Percentiles rank a stretch among this genome's conserved stretches.
Evolutionary conservation across 179 eudicot species (phyloP).

Genomic region (Camellia oleifera): DNA sequence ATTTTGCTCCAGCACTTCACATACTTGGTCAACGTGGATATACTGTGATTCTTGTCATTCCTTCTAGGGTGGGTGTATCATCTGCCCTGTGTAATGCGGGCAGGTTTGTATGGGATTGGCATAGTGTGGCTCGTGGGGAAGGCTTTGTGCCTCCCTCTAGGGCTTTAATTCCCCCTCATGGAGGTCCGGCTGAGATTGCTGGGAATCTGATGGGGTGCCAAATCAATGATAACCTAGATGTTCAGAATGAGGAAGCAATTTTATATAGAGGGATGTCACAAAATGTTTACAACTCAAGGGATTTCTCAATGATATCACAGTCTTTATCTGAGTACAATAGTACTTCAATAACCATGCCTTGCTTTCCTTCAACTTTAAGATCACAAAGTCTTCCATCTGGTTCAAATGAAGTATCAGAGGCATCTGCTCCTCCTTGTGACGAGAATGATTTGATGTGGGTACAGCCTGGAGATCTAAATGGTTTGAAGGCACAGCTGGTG

Average conservation of each 20-base stretch:
- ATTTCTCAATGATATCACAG: constrained; percentile 45
- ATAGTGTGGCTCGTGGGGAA: constrained; percentile 90
- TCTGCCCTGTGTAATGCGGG: constrained; percentile 95
- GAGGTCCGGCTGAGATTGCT: constrained; percentile 37
- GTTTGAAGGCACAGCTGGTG: constrained; percentile 70
- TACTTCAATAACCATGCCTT: constrained; percentile 39
- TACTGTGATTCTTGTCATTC: constrained; percentile 81
- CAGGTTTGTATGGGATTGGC: constrained; percentile 97
- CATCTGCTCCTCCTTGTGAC: constrained; percentile 20
- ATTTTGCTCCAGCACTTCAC: constrained; percentile 94
- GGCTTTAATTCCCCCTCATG: constrained; percentile 31
- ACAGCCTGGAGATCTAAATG: constrained; percentile 81
- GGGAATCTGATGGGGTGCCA: constrained; percentile 49
- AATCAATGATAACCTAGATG: constrained; percentile 41
- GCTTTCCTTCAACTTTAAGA: constrained; percentile 36
- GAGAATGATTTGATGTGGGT: constrained; percentile 56
- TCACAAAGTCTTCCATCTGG: constrained; percentile 59
- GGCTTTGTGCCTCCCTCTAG: constrained; percentile 66
- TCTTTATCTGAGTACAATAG: constrained; percentile 46
- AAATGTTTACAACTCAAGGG: constrained; percentile 41
- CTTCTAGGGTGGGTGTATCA: constrained; percentile 76
- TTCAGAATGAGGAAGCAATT: constrained; percentile 68
- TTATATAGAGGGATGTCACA: constrained; percentile 73
- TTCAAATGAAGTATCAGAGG: constrained; percentile 36
- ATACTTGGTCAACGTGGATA: constrained; percentile 97